Evolutionary conservation across 2,329 filamentous ascomycete genomes (phyloP), one percentile per base, ranked within the genome.

Genomic region (Verticillium klebahnii): DNA sequence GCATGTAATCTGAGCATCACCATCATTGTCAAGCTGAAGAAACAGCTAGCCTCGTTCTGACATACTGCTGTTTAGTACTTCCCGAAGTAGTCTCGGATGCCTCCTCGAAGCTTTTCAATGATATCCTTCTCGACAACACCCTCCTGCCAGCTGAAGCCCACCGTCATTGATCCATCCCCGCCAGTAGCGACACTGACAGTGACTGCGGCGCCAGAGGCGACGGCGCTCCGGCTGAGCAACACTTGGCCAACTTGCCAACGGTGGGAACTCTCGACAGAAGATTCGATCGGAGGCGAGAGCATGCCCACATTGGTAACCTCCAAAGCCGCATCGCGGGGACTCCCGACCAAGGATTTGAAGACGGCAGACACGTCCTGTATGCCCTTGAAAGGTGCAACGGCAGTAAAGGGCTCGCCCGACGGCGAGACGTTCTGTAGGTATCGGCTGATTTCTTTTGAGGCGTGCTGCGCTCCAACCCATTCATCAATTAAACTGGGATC

Each of bases 291-390:
- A 32, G 55, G 31, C 15, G 66, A 66, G 56, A 77, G 70, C 2
- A 75, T 67, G 0, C 80, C 80, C 4, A 82, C 60, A 66, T 81
- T 82, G 0, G 80, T 81, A 8, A 82, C 61, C 64, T 82, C 80
- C 25, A 76, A 79, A 9, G 71, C 75, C 17, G 68, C 66, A 1
- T 66, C 68, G 2, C 80, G 69, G 3, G 71, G 66, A 54, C 75
- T 73, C 3, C 79, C 80, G 1, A 79, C 23, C 58, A 75, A 73
- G 0, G 71, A 69, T 3, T 67, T 60, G 52, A 78, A 75, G 14
- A 76, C 69, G 1, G 72, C 71, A 3, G 73, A 72, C 40, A 76
- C 73, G 59, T 80, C 67, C 14, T 70, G 67, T 0, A 81, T 75
- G 32, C 72, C 77, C 52, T 73, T 75, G 12, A 82, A 68, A 7